A percentile compares a stretch with the other conserved stretches of the same genome.
Conservation (phyloP, 805 yeast genomes). For the Starmerella davenportii region DNA sequence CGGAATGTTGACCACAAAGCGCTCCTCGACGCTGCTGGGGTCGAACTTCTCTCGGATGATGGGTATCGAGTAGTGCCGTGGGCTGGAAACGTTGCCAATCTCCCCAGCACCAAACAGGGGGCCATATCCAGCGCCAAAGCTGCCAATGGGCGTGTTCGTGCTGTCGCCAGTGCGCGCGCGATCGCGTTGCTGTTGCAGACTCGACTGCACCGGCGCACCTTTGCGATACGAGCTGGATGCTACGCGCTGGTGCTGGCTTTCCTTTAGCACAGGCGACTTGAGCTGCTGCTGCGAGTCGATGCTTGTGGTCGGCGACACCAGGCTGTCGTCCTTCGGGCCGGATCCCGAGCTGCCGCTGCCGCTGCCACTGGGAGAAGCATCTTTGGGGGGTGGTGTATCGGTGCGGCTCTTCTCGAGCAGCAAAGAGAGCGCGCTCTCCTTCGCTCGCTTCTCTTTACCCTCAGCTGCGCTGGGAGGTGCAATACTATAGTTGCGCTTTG, state of each 20-base stretch:
- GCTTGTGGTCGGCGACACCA: not conserved
- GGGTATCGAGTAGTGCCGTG: constrained; percentile 17
- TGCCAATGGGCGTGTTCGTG: constrained; percentile 9
- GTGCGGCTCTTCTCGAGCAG: constrained; percentile 12
- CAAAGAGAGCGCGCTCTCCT: constrained; percentile 15
- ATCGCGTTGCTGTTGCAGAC: constrained; percentile 12
- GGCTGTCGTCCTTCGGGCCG: not conserved
- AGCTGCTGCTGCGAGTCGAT: not conserved
- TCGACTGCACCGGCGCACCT: constrained; percentile 2
- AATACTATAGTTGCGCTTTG: constrained; percentile 9
- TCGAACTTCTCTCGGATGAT: constrained; percentile 10
- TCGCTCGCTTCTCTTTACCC: constrained; percentile 3
- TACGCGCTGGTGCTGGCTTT: constrained; percentile 6
- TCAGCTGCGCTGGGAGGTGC: constrained; percentile 1
- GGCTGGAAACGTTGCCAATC: constrained; percentile 18
- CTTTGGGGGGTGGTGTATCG: not conserved
- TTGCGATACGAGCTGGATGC: constrained; percentile 11
- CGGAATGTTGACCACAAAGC: constrained; percentile 70
- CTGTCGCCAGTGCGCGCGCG: constrained; percentile 28
- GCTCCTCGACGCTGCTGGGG: constrained; percentile 40
- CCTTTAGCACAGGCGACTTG: constrained; percentile 2
- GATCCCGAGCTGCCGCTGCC: not conserved
- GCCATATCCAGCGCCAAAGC: constrained; percentile 14
- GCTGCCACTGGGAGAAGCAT: not conserved
- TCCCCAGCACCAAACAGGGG: constrained; percentile 20